Evolutionary conservation across 352 stramenopile genomes (phyloP).

Genomic region (Phytophthora boehmeriae): DNA sequence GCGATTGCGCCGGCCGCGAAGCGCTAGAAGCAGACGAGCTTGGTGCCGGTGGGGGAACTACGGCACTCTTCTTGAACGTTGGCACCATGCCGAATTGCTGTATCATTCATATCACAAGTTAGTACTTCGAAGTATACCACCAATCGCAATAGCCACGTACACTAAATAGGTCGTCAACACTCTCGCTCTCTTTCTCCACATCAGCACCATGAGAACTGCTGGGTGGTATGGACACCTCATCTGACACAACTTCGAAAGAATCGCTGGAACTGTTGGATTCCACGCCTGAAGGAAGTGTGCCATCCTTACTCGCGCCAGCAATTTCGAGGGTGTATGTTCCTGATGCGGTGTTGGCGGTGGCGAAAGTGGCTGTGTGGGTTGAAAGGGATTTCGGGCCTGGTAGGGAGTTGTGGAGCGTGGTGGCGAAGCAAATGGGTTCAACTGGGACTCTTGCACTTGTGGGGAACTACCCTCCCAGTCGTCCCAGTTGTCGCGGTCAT

Average conservation of each 20-base stretch:
- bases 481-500: conserved; percentile 64
- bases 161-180: conserved; percentile 78
- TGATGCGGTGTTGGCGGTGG: conserved; percentile 12
- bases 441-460: conserved; percentile 37
- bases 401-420: conserved; percentile 17
- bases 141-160: conserved; percentile 45
- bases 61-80: conserved; percentile 71
- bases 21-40: conserved; percentile 18
- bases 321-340: conserved; percentile 39
- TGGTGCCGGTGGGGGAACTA: conserved; percentile 13
- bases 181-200: conserved; percentile 42
- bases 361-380: conserved; percentile 31
- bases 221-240: conserved; percentile 38
- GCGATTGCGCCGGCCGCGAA: conserved; percentile 8
- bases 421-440: conserved; percentile 50
- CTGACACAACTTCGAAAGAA: conserved; percentile 66
- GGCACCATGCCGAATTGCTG: conserved; percentile 89
- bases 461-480: conserved; percentile 64
- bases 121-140: not conserved
- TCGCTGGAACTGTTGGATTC: conserved; percentile 75
- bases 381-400: conserved; percentile 26
- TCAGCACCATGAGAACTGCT: conserved; percentile 19
- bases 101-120: conserved; percentile 13
- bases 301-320: conserved; percentile 18
- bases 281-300: conserved; percentile 36